Conservation (phyloP, 2,329 filamentous ascomycete genomes). For the Aspergillus ibericus region DNA sequence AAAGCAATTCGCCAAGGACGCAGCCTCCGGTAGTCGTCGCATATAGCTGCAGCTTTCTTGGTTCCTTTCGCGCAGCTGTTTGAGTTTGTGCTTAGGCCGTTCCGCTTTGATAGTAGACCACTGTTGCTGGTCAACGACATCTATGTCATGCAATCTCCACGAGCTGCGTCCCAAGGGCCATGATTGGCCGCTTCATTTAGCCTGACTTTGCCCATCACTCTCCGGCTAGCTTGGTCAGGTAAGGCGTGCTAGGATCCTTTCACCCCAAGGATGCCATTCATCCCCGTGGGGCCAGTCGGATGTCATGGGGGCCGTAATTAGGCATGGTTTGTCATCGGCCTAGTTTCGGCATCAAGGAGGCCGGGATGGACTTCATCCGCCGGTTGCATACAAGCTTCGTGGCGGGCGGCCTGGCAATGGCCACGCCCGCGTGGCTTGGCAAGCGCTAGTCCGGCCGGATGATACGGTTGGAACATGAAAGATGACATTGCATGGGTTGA, state of each 20-base stretch:
- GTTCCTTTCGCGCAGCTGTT: too few relatives aligned
- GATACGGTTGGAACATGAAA: neutral
- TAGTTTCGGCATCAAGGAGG: neutral
- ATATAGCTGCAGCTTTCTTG: neutral
- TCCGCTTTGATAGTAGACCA: neutral
- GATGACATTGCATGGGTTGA: neutral
- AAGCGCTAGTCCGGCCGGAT: neutral
- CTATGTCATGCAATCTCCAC: neutral
- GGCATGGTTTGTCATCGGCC: neutral
- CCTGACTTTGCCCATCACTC: slow-evolving; percentile 6
- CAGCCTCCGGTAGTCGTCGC: neutral
- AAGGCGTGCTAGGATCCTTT: neutral
- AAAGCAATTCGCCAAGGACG: neutral
- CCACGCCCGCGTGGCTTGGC: neutral
- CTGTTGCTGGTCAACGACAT: neutral
- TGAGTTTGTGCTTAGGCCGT: neutral
- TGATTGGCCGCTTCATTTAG: slow-evolving; percentile 7
- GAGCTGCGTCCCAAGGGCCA: neutral
- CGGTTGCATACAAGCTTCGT: slow-evolving; percentile 5
- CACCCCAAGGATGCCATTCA: neutral
- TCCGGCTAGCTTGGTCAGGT: neutral
- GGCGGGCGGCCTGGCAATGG: slow-evolving; percentile 1
- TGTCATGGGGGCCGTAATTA: neutral
- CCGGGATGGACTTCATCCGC: neutral
- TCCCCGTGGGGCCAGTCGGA: slow-evolving; percentile 9